Evolutionary conservation across 1,139 yeast genomes (phyloP), one percentile per base, ranked within the genome.

Genomic region (Saccharomyces pastorianus): DNA sequence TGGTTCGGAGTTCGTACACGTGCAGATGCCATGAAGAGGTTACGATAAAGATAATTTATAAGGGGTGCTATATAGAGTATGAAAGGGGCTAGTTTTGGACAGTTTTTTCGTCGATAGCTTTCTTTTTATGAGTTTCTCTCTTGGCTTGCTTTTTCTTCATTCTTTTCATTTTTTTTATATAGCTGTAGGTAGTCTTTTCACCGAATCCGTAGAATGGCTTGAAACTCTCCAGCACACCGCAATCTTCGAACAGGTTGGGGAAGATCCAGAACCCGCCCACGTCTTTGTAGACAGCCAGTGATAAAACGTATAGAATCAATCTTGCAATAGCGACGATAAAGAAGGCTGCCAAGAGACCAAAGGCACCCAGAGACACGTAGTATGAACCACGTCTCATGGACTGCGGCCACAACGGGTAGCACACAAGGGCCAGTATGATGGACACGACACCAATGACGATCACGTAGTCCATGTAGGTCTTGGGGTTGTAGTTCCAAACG

Each of bases 321-420:
- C 99, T 81, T 41, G 93, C 73, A 52, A 95, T 77, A 2, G 98
- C 96, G 62, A 88, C 73, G 26, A 73, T 86, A 63, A 93, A 87
- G 71, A 93, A 85, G 52, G 81, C 74, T 7, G 83, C 93, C 53
- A 95, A 77, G 52, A 93, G 72, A 0, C 88, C 93, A 61, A 95
- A 73, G 55, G 85, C 73, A 2, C 80, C 86, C 79, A 91, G 81
- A 34, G 96, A 88, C 55, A 89, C 69, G 70, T 89, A 93, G 87
- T 96, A 93, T 41, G 89, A 96, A 41, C 95, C 96, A 53, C 79
- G 78, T 69, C 96, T 85, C 95, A 93, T 83, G 71, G 84, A 81
- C 51, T 77, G 68, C 25, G 99, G 99, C 99, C 99, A 93, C 64
- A 93, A 79, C 59, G 99, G 99, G 83, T 89, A 95, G 66, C 93